Conservation (phyloP, 2,329 filamentous ascomycete species). For the Alternaria burnsii region DNA sequence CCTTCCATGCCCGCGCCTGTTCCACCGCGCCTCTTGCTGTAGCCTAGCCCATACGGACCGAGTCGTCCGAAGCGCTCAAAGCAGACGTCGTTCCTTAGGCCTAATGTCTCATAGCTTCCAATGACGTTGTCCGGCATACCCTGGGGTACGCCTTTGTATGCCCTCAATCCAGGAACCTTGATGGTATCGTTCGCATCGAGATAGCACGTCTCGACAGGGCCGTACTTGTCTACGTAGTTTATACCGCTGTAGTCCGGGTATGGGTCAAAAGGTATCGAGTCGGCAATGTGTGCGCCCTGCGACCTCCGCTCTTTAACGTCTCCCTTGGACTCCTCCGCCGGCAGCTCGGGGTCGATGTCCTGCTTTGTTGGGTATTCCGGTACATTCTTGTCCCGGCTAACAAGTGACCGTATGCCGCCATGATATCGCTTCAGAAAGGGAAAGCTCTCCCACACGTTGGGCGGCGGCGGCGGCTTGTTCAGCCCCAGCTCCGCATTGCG, state of each 20-base stretch:
- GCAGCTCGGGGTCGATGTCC: constrained; percentile 53
- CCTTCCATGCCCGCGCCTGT: constrained; percentile 86
- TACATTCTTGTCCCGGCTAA: constrained; percentile 70
- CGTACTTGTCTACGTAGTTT: constrained; percentile 65
- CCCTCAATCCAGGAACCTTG: constrained; percentile 73
- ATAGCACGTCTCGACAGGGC: constrained; percentile 77
- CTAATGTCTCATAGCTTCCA: constrained; percentile 85
- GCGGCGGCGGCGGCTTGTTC: constrained; percentile 68
- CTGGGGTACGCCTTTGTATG: constrained; percentile 78
- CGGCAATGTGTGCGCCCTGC: constrained; percentile 38
- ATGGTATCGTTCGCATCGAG: constrained; percentile 73
- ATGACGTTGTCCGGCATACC: constrained; percentile 86
- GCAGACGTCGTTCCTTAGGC: constrained; percentile 83
- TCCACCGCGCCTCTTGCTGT: constrained; percentile 79
- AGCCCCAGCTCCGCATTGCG: constrained; percentile 66
- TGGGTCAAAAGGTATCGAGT: constrained; percentile 65
- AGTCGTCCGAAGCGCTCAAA: constrained; percentile 91
- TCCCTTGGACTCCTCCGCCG: constrained; percentile 28
- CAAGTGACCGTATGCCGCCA: constrained; percentile 80
- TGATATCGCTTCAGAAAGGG: constrained; percentile 88
- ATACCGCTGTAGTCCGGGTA: constrained; percentile 71
- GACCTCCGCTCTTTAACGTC: constrained; percentile 44
- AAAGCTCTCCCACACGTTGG: constrained; percentile 85
- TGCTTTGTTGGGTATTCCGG: constrained; percentile 82
- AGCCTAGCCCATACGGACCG: constrained; percentile 89